These are phyloP conservation scores for Xerocomellus amylosporus DNA, from an alignment of 768 basidiomycete genomes.

Conservation along the genomic window DNA sequence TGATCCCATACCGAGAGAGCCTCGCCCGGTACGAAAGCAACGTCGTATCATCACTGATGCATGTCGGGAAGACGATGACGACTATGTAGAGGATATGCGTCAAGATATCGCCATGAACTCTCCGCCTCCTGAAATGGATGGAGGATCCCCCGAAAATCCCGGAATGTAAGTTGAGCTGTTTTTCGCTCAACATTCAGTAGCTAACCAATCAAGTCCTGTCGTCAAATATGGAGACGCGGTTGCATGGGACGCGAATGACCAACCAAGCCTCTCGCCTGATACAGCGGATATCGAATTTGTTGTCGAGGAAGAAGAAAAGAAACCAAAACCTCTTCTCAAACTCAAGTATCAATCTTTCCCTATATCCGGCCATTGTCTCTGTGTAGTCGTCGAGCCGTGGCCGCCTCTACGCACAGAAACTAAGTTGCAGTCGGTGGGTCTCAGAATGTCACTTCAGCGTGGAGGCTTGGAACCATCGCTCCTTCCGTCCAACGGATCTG, in stretches of 20 bases:
- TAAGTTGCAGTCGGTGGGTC: constrained; percentile 32
- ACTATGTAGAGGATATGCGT: constrained; percentile 2
- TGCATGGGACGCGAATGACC: not conserved
- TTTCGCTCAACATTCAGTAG: not conserved
- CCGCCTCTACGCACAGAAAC: constrained; percentile 46
- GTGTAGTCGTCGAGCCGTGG: constrained; percentile 82
- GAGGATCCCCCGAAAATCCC: not conserved
- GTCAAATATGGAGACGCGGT: not conserved
- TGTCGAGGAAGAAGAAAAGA: constrained; percentile 59
- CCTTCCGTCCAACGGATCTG: constrained; percentile 14
- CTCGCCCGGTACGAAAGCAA: constrained; percentile 34
- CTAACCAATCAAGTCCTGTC: not conserved
- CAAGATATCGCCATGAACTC: constrained; percentile 20
- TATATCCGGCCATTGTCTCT: constrained; percentile 70
- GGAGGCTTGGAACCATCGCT: constrained; percentile 32
- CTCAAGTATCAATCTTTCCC: constrained; percentile 69
- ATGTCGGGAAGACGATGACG: constrained; percentile 28
- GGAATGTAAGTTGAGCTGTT: constrained; percentile 1
- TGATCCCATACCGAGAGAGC: constrained; percentile 10
- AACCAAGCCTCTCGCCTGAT: not conserved
- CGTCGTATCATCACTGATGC: constrained; percentile 26
- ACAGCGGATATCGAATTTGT: constrained; percentile 39
- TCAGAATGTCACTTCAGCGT: constrained; percentile 23
- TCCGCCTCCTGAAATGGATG: not conserved
- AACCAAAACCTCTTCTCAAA: constrained; percentile 67